phyloP scores from a whole-genome alignment of 2,329 filamentous ascomycete species.

The Botrytis paeoniae region DNA sequence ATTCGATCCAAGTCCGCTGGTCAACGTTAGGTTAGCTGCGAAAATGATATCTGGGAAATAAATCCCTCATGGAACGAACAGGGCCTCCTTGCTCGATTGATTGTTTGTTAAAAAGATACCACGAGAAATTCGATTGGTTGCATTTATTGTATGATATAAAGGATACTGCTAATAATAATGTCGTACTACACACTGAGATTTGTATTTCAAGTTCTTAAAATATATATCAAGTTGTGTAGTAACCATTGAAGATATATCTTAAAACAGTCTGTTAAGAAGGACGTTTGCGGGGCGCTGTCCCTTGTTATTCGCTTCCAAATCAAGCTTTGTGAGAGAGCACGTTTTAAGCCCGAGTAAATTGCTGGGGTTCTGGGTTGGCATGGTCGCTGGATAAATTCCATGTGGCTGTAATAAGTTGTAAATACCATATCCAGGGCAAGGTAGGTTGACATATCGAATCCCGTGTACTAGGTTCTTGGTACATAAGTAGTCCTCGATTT shows the following conservation, averaged over 20 bases:
- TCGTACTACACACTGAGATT: neutral
- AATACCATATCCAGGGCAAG: neutral
- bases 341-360: neutral
- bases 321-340: constrained; percentile 4
- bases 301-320: neutral
- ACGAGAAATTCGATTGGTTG: neutral
- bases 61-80: constrained; percentile 11
- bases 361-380: constrained; percentile 6
- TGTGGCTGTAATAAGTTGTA: neutral
- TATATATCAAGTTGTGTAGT: neutral
- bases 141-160: neutral
- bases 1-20: neutral
- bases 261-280: neutral
- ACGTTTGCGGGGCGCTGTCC: neutral
- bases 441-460: neutral
- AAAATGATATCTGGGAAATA: constrained; percentile 8
- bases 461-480: neutral
- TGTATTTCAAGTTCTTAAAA: neutral
- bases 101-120: neutral
- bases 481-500: neutral
- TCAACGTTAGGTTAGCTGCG: neutral
- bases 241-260: neutral
- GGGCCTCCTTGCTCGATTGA: neutral
- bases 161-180: neutral
- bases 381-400: neutral